A percentile compares a stretch with the other conserved stretches of the same genome.
These are phyloP conservation scores for Prosopis cineraria DNA, from an alignment of 306 rosid genomes.

Conservation along the genomic window DNA sequence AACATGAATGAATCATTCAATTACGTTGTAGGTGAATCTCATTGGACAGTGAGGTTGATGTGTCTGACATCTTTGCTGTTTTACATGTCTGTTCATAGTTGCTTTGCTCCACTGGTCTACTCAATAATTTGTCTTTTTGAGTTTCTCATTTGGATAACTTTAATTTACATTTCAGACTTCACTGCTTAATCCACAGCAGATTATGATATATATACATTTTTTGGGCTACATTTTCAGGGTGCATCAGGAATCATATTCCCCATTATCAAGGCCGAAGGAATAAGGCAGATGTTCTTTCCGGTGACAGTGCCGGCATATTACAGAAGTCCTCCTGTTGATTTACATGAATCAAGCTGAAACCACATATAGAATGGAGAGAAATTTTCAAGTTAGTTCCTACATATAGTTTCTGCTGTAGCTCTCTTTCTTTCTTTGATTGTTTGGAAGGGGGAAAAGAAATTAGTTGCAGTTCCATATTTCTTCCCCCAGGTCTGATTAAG, in stretches of 20 bases:
- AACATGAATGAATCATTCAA: background rate
- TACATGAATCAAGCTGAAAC: constrained; percentile 14
- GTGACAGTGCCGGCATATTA: constrained; percentile 78
- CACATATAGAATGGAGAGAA: background rate
- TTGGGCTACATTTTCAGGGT: constrained; percentile 44
- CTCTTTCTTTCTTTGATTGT: background rate
- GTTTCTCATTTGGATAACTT: background rate
- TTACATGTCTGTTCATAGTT: background rate
- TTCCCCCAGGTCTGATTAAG: background rate
- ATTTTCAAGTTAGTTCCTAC: background rate
- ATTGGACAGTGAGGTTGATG: background rate
- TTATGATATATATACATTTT: background rate
- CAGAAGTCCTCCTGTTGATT: constrained; percentile 64
- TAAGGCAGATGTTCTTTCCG: constrained; percentile 85
- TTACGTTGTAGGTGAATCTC: background rate
- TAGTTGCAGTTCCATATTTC: background rate
- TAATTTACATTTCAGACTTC: background rate
- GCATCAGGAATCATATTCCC: constrained; percentile 83
- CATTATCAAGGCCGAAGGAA: constrained; percentile 79
- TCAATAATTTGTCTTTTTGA: background rate
- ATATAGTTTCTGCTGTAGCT: background rate
- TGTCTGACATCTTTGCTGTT: background rate
- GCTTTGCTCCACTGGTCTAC: background rate
- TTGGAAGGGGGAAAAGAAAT: background rate
- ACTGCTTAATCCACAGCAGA: background rate